phyloP scores from a whole-genome alignment of 345 rosid genomes.

The Salix purpurea region DNA sequence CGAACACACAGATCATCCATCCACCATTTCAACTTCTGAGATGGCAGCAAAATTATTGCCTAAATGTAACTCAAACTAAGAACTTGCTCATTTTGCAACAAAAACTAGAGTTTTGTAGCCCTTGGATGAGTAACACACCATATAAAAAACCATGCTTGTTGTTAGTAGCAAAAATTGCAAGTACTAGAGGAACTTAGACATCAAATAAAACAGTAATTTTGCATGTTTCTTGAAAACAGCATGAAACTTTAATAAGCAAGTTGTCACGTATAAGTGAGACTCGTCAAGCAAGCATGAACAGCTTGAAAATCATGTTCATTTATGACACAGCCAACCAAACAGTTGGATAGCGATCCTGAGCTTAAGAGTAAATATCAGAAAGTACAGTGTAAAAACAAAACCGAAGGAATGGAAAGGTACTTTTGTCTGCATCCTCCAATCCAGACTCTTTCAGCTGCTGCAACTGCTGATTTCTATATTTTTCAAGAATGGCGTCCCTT shows the following conservation, averaged over 20 bases:
- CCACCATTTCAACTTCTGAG: background rate
- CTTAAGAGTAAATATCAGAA: background rate
- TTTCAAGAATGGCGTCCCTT: slow-evolving; percentile 75
- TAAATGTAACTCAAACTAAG: background rate
- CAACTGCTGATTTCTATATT: slow-evolving; percentile 51
- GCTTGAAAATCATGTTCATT: background rate
- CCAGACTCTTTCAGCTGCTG: slow-evolving; percentile 41
- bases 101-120: background rate
- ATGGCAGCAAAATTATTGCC: background rate
- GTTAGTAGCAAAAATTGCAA: background rate
- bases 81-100: background rate
- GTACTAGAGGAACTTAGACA: background rate
- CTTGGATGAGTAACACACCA: background rate
- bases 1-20: background rate
- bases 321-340: background rate
- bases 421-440: slow-evolving; percentile 33
- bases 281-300: background rate
- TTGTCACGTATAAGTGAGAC: background rate
- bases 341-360: background rate
- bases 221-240: background rate
- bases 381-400: background rate
- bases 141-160: background rate
- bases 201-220: background rate
- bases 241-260: background rate
- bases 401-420: slow-evolving; percentile 27